Conservation (phyloP, 148 eudicot genomes). For the Beta vulgaris region DNA sequence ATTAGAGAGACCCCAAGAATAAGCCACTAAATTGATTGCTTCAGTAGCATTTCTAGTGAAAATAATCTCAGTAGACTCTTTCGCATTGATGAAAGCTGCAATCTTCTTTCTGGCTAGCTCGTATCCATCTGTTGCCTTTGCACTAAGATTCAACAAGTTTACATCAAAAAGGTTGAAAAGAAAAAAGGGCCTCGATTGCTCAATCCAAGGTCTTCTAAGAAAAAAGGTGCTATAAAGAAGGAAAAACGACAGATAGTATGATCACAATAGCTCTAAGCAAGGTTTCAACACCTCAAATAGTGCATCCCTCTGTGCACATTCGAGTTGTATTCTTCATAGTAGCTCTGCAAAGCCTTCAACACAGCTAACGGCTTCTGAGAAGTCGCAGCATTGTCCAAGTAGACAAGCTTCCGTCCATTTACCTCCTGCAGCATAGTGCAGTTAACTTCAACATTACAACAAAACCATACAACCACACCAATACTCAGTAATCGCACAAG, state of each 20-base stretch:
- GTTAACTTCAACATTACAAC: conserved; percentile 1
- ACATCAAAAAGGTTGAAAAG: conserved; percentile 7
- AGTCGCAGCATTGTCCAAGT: conserved; percentile 94
- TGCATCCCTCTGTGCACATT: conserved; percentile 98
- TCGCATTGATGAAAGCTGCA: conserved; percentile 78
- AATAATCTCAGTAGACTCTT: conserved; percentile 66
- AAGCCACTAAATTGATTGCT: conserved; percentile 91
- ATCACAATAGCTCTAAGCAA: conserved; percentile 5
- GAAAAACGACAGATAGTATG: background rate
- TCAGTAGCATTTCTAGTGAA: conserved; percentile 98
- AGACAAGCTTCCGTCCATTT: conserved; percentile 79
- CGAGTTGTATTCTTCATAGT: conserved; percentile 79
- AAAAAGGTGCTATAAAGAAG: background rate
- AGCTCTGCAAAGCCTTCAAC: conserved; percentile 64
- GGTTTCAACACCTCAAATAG: conserved; percentile 57
- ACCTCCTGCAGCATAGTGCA: conserved; percentile 52
- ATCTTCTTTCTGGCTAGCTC: conserved; percentile 89
- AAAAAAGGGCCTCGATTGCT: background rate
- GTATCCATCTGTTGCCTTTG: conserved; percentile 87
- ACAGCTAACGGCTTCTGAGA: conserved; percentile 89
- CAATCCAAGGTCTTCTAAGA: background rate
- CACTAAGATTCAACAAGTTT: conserved; percentile 41
- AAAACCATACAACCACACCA: background rate
- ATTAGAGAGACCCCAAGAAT: conserved; percentile 89
- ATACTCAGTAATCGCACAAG: background rate